Conservation (phyloP, 73 alveolate species). For the Paramecium pentaurelia region DNA sequence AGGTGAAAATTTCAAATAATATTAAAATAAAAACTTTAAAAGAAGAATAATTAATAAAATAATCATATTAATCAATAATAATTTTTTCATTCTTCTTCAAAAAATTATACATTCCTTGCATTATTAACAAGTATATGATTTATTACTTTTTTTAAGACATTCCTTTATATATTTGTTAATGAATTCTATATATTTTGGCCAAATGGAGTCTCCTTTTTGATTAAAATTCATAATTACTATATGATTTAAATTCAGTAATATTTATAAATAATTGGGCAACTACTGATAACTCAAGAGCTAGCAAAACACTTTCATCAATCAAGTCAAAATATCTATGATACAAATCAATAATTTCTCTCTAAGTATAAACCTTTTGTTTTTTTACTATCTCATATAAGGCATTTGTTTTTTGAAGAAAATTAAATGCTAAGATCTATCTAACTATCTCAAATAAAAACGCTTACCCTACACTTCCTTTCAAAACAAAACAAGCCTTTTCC, state of each 20-base stretch:
- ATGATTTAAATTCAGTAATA: background rate
- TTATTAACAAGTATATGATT: background rate
- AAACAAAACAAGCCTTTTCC: slow-evolving; percentile 31
- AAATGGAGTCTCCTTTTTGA: background rate
- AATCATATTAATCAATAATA: background rate
- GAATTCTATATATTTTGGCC: slow-evolving; percentile 18
- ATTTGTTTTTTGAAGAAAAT: slow-evolving; percentile 1
- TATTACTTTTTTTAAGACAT: background rate
- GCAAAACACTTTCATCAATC: background rate
- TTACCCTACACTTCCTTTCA: slow-evolving; percentile 45
- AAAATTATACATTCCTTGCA: slow-evolving; percentile 8
- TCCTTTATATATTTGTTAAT: background rate
- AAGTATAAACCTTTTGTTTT: background rate
- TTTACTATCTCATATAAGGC: slow-evolving; percentile 27
- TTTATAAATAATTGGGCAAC: background rate
- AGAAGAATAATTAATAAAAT: background rate
- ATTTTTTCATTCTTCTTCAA: background rate
- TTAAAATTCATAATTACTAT: background rate
- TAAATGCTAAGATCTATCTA: slow-evolving; percentile 29
- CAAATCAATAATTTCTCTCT: background rate
- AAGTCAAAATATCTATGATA: slow-evolving; percentile 43
- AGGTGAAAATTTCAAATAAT: background rate
- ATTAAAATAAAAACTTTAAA: background rate
- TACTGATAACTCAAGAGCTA: background rate
- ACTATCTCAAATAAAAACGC: background rate